phyloP scores from a whole-genome alignment of 352 stramenopile species.

The Globisporangium viniferum region DNA sequence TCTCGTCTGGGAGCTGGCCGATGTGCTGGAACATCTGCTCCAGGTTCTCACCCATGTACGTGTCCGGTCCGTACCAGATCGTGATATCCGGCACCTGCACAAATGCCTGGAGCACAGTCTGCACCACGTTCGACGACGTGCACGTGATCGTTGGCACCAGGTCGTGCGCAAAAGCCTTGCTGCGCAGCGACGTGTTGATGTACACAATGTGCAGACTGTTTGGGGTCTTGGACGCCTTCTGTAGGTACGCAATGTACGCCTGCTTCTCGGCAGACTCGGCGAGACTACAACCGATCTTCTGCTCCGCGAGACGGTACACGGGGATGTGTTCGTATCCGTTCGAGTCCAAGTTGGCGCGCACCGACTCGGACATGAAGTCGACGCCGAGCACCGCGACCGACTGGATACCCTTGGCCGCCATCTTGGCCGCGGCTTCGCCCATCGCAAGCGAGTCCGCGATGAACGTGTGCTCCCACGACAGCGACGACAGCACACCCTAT shows the following conservation, averaged over 20 bases:
- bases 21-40: constrained; percentile 91
- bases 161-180: constrained; percentile 92
- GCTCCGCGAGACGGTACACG: constrained; percentile 91
- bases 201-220: constrained; percentile 97
- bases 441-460: constrained; percentile 97
- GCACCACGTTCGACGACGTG: constrained; percentile 95
- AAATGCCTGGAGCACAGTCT: constrained; percentile 94
- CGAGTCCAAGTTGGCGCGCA: constrained; percentile 91
- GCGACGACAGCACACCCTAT: constrained; percentile 71
- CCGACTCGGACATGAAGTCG: constrained; percentile 98
- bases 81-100: constrained; percentile 89
- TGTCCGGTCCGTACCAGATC: constrained; percentile 94
- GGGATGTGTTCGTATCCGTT: constrained; percentile 91
- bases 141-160: constrained; percentile 97
- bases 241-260: constrained; percentile 92
- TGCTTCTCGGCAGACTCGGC: constrained; percentile 93
- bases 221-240: constrained; percentile 82
- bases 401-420: constrained; percentile 88
- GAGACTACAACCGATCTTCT: constrained; percentile 94
- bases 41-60: constrained; percentile 98
- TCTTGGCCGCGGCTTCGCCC: constrained; percentile 95
- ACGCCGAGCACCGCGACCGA: constrained; percentile 94
- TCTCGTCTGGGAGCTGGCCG: constrained; percentile 65
- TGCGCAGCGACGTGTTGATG: constrained; percentile 97
- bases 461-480: constrained; percentile 89